Percentiles rank a stretch among this genome's conserved stretches.
These are phyloP conservation scores for Fagopyrum esculentum DNA, from an alignment of 148 eudicot species.

Conservation along the genomic window DNA sequence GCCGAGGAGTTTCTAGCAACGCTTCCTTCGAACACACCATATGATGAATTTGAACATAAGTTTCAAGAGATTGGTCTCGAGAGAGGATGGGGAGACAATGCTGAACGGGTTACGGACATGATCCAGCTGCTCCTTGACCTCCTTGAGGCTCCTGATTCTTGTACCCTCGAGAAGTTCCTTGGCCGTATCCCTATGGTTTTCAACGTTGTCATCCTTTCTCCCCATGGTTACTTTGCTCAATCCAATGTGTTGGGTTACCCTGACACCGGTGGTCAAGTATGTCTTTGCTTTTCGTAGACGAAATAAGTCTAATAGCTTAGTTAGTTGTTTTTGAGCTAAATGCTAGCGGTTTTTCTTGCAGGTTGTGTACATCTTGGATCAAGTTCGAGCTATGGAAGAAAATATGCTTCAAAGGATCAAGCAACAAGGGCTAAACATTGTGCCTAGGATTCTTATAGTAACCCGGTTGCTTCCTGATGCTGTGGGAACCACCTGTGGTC, in stretches of 20 bases:
- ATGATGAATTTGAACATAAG: constrained; percentile 71
- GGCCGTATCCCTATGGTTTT: constrained; percentile 92
- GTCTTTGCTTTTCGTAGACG: background rate
- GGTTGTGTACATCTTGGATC: constrained; percentile 96
- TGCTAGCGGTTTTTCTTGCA: constrained; percentile 9
- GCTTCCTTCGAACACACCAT: constrained; percentile 59
- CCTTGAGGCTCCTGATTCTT: constrained; percentile 92
- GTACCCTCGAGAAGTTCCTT: constrained; percentile 86
- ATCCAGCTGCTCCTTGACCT: constrained; percentile 78
- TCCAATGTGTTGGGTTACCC: constrained; percentile 93
- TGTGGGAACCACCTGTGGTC: constrained; percentile 90
- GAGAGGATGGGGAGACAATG: constrained; percentile 95
- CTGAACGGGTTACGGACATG: constrained; percentile 77
- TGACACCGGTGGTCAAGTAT: constrained; percentile 97
- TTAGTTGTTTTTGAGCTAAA: background rate
- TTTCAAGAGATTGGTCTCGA: constrained; percentile 91
- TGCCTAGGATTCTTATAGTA: constrained; percentile 85
- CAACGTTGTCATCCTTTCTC: constrained; percentile 94
- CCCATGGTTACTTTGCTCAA: constrained; percentile 97
- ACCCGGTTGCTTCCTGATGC: constrained; percentile 95
- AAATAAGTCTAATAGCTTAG: background rate
- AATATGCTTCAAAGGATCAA: constrained; percentile 89
- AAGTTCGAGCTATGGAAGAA: constrained; percentile 94
- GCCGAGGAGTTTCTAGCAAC: constrained; percentile 60
- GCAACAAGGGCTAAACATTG: constrained; percentile 92